phyloP scores from a whole-genome alignment of 139 green algal genomes.

The Coelastrella sp. region DNA sequence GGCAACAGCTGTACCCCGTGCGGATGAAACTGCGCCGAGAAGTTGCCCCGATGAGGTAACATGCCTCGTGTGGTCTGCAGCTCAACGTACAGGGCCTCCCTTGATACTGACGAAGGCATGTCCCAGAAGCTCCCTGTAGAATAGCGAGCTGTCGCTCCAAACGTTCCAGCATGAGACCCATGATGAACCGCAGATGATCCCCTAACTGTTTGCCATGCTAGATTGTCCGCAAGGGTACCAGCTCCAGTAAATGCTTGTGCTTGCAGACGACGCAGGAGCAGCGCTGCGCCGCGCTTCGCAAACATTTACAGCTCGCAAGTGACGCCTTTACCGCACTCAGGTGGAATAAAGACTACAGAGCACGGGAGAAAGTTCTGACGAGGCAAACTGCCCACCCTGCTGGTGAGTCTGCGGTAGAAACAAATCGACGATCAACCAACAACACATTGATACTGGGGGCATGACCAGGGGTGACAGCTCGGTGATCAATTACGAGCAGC shows the following conservation, averaged over 20 bases:
- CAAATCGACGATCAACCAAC: no score
- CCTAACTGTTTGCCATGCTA: neutral
- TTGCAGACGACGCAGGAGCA: neutral
- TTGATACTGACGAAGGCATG: slow-evolving; percentile 28
- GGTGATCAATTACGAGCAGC: no score
- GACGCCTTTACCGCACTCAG: neutral
- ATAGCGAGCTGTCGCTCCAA: neutral
- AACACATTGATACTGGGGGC: no score
- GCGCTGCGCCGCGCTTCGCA: neutral
- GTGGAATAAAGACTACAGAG: neutral
- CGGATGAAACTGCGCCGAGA: slow-evolving; percentile 13
- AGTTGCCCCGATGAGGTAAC: slow-evolving; percentile 23
- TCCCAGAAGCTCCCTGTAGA: slow-evolving; percentile 13
- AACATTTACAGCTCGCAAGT: neutral
- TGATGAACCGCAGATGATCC: neutral
- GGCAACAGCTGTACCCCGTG: slow-evolving; percentile 44
- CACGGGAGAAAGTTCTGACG: neutral
- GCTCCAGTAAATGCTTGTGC: neutral
- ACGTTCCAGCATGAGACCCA: neutral
- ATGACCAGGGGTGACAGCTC: no score
- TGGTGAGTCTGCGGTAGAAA: no score
- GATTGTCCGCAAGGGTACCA: neutral
- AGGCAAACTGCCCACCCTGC: neutral
- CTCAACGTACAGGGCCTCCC: slow-evolving; percentile 30
- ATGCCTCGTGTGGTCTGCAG: slow-evolving; percentile 16